phyloP scores from a whole-genome alignment of 208 protist genomes.

The Angomonas ambiguus region DNA sequence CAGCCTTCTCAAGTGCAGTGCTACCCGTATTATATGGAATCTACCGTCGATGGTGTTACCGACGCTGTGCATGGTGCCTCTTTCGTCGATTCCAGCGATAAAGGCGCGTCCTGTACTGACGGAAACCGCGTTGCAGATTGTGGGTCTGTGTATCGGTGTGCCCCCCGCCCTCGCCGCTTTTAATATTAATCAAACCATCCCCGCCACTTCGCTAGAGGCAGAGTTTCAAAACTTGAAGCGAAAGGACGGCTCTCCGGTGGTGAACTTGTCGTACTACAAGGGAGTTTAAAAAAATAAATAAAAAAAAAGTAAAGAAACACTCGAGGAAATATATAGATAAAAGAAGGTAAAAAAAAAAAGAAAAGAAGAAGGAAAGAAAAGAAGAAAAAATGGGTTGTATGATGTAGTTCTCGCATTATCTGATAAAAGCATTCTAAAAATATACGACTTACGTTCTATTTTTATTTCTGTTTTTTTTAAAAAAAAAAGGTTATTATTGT shows the following conservation, averaged over 20 bases:
- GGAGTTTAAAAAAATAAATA: constrained; percentile 39
- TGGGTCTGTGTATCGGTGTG: constrained; percentile 61
- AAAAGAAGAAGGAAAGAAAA: not conserved
- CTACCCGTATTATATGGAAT: constrained; percentile 76
- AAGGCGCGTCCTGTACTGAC: constrained; percentile 27
- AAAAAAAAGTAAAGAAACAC: not conserved
- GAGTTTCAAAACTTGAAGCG: constrained; percentile 59
- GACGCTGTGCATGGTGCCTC: constrained; percentile 72
- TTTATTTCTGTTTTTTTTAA: too few relatives aligned
- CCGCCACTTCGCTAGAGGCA: constrained; percentile 45
- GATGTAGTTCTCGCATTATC: too few relatives aligned
- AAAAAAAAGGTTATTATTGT: too few relatives aligned
- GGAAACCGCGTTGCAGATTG: constrained; percentile 61
- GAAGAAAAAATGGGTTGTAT: too few relatives aligned
- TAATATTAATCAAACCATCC: constrained; percentile 51
- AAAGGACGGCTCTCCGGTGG: constrained; percentile 57
- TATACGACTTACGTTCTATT: too few relatives aligned
- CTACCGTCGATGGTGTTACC: constrained; percentile 86
- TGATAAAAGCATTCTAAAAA: too few relatives aligned
- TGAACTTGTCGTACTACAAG: constrained; percentile 79
- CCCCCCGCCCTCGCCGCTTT: constrained; percentile 69
- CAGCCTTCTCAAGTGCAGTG: constrained; percentile 74
- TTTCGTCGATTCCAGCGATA: constrained; percentile 31
- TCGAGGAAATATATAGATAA: not conserved
- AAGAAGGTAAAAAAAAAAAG: not conserved